A percentile compares a stretch with the other conserved stretches of the same genome.
Conservation (phyloP, 129 eudicot genomes). For the Heracleum sosnowskyi region DNA sequence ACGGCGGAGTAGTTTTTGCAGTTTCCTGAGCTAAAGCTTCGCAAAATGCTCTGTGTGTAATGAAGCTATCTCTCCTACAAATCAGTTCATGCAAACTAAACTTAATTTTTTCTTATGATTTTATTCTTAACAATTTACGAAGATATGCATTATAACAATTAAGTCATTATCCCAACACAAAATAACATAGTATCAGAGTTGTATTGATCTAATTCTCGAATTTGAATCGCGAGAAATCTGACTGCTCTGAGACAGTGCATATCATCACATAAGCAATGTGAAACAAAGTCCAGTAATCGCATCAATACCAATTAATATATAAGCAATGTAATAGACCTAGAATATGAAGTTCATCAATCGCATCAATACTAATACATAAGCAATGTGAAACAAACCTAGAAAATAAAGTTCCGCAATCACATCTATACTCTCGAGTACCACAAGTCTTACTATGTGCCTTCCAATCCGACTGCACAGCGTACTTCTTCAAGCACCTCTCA, state of each 20-base stretch:
- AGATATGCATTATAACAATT: neutral
- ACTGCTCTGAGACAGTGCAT: too few relatives aligned
- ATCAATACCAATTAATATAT: too few relatives aligned
- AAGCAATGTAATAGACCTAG: too few relatives aligned
- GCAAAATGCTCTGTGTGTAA: conserved; percentile 90
- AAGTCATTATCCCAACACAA: neutral
- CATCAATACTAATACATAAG: neutral
- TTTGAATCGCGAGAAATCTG: neutral
- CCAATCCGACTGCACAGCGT: conserved; percentile 88
- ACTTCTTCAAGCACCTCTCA: conserved; percentile 68
- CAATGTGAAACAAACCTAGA: conserved; percentile 39
- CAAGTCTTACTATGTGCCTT: conserved; percentile 89
- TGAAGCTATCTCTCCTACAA: conserved; percentile 75
- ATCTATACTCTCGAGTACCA: conserved; percentile 70
- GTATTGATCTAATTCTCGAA: neutral
- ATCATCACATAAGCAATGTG: neutral
- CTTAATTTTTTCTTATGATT: neutral
- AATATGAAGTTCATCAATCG: neutral
- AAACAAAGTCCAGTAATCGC: too few relatives aligned
- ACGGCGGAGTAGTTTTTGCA: conserved; percentile 37
- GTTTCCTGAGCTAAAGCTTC: conserved; percentile 90
- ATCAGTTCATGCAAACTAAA: neutral
- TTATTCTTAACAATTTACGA: neutral
- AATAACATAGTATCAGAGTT: neutral
- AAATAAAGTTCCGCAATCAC: conserved; percentile 88